phyloP scores from a whole-genome alignment of 805 yeast genomes.

The Suhomyces emberorum region DNA sequence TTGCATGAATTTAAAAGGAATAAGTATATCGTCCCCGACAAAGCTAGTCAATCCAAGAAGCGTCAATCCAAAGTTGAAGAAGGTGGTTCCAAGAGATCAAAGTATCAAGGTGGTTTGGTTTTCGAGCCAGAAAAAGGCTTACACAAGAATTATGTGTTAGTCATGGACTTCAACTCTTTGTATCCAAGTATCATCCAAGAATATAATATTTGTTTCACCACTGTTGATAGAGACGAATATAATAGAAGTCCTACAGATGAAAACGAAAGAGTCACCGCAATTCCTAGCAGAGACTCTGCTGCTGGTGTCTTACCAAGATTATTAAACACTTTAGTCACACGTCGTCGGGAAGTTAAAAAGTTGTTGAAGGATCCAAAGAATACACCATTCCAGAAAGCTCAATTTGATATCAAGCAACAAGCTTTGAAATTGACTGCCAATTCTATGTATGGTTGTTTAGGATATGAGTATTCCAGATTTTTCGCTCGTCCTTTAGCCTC shows the following conservation, averaged over 20 bases:
- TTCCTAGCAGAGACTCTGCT: constrained; percentile 55
- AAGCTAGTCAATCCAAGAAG: constrained; percentile 46
- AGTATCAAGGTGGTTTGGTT: constrained; percentile 89
- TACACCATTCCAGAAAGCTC: constrained; percentile 63
- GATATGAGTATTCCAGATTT: constrained; percentile 86
- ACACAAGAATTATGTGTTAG: constrained; percentile 82
- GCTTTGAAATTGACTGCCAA: constrained; percentile 96
- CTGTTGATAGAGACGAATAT: constrained; percentile 68
- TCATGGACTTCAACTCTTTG: constrained; percentile 97
- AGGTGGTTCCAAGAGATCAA: constrained; percentile 61
- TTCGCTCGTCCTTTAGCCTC: constrained; percentile 95
- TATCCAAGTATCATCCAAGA: constrained; percentile 98
- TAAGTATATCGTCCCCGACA: constrained; percentile 86
- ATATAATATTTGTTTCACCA: constrained; percentile 94
- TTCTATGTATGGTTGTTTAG: constrained; percentile 99
- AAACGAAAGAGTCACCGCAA: constrained; percentile 48
- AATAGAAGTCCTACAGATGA: constrained; percentile 49
- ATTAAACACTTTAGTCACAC: constrained; percentile 75
- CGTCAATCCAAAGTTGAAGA: constrained; percentile 43
- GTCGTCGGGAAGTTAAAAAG: constrained; percentile 91
- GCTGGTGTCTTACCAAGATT: constrained; percentile 87
- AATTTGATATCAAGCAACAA: constrained; percentile 92
- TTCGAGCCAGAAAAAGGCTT: constrained; percentile 96
- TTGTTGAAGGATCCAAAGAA: constrained; percentile 73
- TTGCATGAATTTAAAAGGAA: constrained; percentile 84